A percentile compares a stretch with the other conserved stretches of the same genome.
These are phyloP conservation scores for Cladobotryum mycophilum DNA, from an alignment of 2,329 filamentous ascomycete genomes.

Conservation along the genomic window DNA sequence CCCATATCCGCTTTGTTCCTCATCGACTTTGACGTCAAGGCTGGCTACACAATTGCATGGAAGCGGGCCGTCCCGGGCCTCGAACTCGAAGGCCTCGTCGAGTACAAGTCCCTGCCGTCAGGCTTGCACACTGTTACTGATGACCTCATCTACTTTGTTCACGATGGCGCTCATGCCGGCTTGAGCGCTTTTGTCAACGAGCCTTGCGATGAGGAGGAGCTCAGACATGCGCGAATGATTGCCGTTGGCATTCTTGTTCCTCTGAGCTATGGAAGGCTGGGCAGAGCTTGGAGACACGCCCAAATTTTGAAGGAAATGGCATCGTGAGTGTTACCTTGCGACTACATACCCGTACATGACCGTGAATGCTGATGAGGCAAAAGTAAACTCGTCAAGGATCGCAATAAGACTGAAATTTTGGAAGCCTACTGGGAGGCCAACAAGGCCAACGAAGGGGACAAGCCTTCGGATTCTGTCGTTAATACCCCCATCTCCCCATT, in stretches of 20 bases:
- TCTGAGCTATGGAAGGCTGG: conserved; percentile 75
- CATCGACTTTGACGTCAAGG: conserved; percentile 87
- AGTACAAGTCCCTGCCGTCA: conserved; percentile 94
- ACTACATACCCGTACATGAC: background rate
- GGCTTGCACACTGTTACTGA: conserved; percentile 82
- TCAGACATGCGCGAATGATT: conserved; percentile 86
- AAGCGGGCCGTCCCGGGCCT: conserved; percentile 65
- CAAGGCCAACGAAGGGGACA: conserved; percentile 33
- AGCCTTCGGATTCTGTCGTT: conserved; percentile 23
- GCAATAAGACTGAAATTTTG: conserved; percentile 55
- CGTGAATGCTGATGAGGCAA: conserved; percentile 17
- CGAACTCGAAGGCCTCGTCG: conserved; percentile 77
- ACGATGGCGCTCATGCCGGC: conserved; percentile 71
- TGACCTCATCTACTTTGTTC: conserved; percentile 91
- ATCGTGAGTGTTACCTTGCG: conserved; percentile 40
- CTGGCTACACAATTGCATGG: conserved; percentile 88
- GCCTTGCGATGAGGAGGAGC: conserved; percentile 66
- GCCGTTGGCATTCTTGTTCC: conserved; percentile 86
- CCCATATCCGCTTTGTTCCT: conserved; percentile 71
- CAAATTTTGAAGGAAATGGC: conserved; percentile 69
- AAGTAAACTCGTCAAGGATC: conserved; percentile 58
- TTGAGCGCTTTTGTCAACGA: conserved; percentile 87
- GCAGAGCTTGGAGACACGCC: conserved; percentile 84
- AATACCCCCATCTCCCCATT: conserved; percentile 31
- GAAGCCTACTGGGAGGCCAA: conserved; percentile 72